A percentile compares a stretch with the other conserved stretches of the same genome.
Evolutionary conservation across 176 grass and related monocot genomes (phyloP).

Genomic region (Carex scoparia): DNA sequence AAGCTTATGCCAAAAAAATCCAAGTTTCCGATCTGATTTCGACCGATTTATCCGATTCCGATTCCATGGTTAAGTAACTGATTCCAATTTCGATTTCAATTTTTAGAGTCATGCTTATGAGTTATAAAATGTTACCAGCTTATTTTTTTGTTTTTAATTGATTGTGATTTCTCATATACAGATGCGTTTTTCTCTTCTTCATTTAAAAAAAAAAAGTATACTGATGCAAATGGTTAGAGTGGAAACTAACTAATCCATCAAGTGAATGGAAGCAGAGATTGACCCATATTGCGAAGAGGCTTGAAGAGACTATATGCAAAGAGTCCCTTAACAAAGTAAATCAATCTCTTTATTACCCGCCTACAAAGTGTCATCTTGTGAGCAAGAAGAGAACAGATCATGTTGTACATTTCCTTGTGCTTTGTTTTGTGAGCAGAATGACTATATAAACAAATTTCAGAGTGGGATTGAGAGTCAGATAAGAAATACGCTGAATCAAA

Average conservation of each 20-base stretch:
- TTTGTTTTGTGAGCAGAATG: slow-evolving; percentile 49
- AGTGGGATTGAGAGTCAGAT: slow-evolving; percentile 33
- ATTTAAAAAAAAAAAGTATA: background rate
- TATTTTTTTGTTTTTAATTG: background rate
- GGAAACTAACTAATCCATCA: slow-evolving; percentile 1
- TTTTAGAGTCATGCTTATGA: background rate
- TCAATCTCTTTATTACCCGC: background rate
- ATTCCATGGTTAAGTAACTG: too few species aligned
- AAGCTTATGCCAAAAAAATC: too few species aligned
- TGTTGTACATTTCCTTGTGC: slow-evolving; percentile 18
- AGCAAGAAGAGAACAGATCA: slow-evolving; percentile 16
- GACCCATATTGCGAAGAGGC: slow-evolving; percentile 27
- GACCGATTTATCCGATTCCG: too few species aligned
- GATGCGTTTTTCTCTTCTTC: background rate
- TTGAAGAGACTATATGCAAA: slow-evolving; percentile 36
- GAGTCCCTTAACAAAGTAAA: slow-evolving; percentile 51
- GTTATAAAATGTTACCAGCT: background rate
- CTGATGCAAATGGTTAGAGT: slow-evolving; percentile 31
- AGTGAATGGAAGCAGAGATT: slow-evolving; percentile 20
- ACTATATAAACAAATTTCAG: slow-evolving; percentile 58
- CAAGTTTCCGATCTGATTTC: too few species aligned
- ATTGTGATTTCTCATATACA: background rate
- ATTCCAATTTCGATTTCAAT: too few species aligned
- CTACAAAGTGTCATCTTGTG: slow-evolving; percentile 15
- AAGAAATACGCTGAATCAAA: slow-evolving; percentile 35